These are phyloP conservation scores for Sanghuangporus sanghuang DNA, from an alignment of 1,284 basidiomycete genomes.

Conservation along the genomic window DNA sequence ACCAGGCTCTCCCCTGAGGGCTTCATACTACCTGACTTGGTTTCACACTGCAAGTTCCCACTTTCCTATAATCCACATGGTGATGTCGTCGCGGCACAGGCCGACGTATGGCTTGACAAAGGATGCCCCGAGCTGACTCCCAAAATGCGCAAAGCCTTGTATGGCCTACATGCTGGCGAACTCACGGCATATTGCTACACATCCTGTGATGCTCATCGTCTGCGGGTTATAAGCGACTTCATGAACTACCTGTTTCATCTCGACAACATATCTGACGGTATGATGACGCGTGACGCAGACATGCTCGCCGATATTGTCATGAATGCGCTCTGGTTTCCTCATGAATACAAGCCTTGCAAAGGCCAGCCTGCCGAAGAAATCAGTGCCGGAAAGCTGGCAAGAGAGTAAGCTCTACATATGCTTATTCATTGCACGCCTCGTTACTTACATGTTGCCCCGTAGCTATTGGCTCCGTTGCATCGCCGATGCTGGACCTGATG, in stretches of 20 bases:
- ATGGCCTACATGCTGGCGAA: slow-evolving; percentile 58
- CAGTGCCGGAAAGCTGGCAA: slow-evolving; percentile 27
- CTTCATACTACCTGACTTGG: slow-evolving; percentile 62
- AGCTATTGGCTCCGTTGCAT: slow-evolving; percentile 35
- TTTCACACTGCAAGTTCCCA: slow-evolving; percentile 53
- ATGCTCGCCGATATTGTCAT: slow-evolving; percentile 32
- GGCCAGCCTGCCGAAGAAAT: slow-evolving; percentile 20
- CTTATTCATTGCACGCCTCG: neutral
- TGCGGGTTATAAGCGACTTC: slow-evolving; percentile 50
- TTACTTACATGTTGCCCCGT: neutral
- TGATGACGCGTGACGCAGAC: slow-evolving; percentile 29
- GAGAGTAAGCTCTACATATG: slow-evolving; percentile 26
- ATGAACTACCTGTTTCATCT: slow-evolving; percentile 36
- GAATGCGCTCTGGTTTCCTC: slow-evolving; percentile 33
- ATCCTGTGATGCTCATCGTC: slow-evolving; percentile 42
- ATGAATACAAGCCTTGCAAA: slow-evolving; percentile 27
- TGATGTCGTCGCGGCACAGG: slow-evolving; percentile 48
- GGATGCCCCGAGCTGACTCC: slow-evolving; percentile 44
- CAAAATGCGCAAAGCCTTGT: slow-evolving; percentile 45
- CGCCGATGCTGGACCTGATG: slow-evolving; percentile 23
- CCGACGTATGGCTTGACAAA: slow-evolving; percentile 50
- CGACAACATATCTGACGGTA: slow-evolving; percentile 35
- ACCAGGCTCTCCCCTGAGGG: neutral
- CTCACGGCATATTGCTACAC: slow-evolving; percentile 64
- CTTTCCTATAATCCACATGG: slow-evolving; percentile 47